Conservation (phyloP, 228 moss, liverwort and hornwort genomes). For the Sphagnum fallax region DNA sequence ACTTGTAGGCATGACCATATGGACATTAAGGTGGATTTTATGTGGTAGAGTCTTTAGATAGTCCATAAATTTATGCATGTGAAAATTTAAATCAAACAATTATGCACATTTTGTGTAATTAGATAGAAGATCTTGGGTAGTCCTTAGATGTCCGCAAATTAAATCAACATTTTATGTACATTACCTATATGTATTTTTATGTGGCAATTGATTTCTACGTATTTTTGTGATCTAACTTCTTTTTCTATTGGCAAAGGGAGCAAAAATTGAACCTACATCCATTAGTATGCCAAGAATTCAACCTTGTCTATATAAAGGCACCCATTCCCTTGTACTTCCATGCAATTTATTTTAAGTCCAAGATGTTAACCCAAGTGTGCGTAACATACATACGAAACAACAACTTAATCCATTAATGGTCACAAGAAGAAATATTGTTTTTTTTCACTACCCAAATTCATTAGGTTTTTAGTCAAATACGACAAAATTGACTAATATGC, state of each 20-base stretch:
- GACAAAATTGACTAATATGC: neutral
- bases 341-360: neutral
- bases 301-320: neutral
- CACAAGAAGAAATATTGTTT: too few species aligned
- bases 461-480: too few species aligned
- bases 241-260: neutral
- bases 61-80: too few species aligned
- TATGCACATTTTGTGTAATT: neutral
- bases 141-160: neutral
- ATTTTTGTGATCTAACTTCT: neutral
- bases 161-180: too few species aligned
- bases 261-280: neutral
- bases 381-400: neutral
- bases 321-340: neutral
- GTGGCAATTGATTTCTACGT: neutral
- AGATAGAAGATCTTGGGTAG: neutral
- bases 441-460: too few species aligned
- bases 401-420: neutral
- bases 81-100: neutral
- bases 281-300: neutral
- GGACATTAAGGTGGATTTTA: too few species aligned
- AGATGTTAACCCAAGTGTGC: neutral
- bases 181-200: neutral
- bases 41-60: too few species aligned
- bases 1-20: too few species aligned